Percentiles rank a stretch among this genome's conserved stretches.
Evolutionary conservation across 768 basidiomycete species (phyloP).

Genomic region (Xerocomellus chrysenteron): DNA sequence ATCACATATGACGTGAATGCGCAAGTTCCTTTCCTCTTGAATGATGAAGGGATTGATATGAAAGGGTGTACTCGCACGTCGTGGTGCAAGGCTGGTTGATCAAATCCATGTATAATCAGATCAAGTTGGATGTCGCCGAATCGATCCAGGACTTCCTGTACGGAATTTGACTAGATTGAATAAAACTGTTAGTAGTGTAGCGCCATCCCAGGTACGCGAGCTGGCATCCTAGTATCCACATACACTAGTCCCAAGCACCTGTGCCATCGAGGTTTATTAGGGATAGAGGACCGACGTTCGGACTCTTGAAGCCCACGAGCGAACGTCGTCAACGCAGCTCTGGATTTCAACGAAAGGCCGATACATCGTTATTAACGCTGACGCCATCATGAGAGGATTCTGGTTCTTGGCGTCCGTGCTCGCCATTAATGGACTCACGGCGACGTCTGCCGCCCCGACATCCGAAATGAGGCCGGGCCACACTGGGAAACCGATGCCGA

Average conservation of each 20-base stretch:
- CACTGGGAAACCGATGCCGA: constrained; percentile 9
- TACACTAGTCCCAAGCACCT: constrained; percentile 14
- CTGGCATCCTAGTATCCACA: not conserved
- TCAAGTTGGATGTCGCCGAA: not conserved
- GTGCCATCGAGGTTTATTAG: constrained; percentile 11
- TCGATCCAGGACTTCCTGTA: constrained; percentile 12
- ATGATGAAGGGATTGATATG: not conserved
- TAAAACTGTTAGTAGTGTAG: not conserved
- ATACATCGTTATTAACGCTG: not conserved
- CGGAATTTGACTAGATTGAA: not conserved
- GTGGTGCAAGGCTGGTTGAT: not conserved
- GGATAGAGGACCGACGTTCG: not conserved
- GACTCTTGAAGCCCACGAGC: not conserved
- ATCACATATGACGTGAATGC: not conserved
- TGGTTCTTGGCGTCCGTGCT: constrained; percentile 2
- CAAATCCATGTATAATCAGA: constrained; percentile 6
- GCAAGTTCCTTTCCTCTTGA: not conserved
- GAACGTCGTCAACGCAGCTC: not conserved
- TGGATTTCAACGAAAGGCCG: not conserved
- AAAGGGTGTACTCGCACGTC: not conserved
- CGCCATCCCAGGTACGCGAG: not conserved
- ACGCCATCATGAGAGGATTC: constrained; percentile 2
- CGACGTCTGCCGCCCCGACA: constrained; percentile 13
- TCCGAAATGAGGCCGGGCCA: not conserved
- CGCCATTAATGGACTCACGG: not conserved